These are phyloP conservation scores for Claviceps paspali DNA, from an alignment of 2,329 filamentous ascomycete species.

Conservation along the genomic window DNA sequence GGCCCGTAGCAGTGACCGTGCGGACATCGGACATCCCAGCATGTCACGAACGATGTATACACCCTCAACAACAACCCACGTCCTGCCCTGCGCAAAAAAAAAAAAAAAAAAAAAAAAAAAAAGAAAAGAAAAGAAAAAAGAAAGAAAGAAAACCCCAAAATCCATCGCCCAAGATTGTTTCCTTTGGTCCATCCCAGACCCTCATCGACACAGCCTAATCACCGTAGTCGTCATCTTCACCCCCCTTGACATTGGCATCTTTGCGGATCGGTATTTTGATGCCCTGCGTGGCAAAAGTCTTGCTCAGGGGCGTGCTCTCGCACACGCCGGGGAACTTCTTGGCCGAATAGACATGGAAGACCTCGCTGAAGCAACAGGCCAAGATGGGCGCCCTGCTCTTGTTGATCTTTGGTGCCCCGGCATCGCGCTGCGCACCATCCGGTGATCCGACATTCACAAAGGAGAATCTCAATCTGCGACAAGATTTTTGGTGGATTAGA, in stretches of 20 bases:
- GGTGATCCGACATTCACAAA: conserved; percentile 70
- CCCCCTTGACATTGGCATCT: conserved; percentile 46
- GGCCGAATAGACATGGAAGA: conserved; percentile 86
- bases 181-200: too few relatives aligned
- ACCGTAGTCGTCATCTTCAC: conserved; percentile 34
- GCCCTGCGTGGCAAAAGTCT: conserved; percentile 81
- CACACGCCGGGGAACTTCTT: conserved; percentile 98
- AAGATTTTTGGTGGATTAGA: background rate
- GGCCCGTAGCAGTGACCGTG: too few relatives aligned
- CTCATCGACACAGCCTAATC: conserved; percentile 10
- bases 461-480: conserved; percentile 36
- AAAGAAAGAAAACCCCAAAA: too few relatives aligned
- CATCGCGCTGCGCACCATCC: conserved; percentile 21
- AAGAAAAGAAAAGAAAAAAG: too few relatives aligned
- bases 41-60: too few relatives aligned
- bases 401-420: conserved; percentile 40
- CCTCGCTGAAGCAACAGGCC: conserved; percentile 71
- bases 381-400: conserved; percentile 66
- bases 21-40: too few relatives aligned
- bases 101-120: too few relatives aligned
- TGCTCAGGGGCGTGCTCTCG: conserved; percentile 81
- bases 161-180: too few relatives aligned
- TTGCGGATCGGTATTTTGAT: conserved; percentile 96
- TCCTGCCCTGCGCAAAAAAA: too few relatives aligned
- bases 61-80: too few relatives aligned